Evolutionary conservation across 2,329 filamentous ascomycete genomes (phyloP), one percentile per base, ranked within the genome.

Genomic region (Colletotrichum acutatum): DNA sequence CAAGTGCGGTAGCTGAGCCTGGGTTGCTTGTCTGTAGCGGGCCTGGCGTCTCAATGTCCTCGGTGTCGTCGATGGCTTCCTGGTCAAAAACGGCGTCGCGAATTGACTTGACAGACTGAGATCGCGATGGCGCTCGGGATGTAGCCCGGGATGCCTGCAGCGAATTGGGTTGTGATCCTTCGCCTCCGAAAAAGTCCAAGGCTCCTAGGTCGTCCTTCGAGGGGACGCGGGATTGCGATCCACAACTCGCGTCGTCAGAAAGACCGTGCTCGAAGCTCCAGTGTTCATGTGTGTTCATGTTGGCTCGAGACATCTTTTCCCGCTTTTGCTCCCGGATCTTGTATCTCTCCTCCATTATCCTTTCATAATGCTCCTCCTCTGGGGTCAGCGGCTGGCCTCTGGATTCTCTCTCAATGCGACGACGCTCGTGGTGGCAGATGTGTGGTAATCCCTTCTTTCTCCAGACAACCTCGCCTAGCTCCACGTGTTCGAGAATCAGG

Each of bases 401-500:
- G 80, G 90, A 89, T 78, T 95, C 93, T 65, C 90, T 90, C 80
- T 97, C 93, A 76, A 97, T 90, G 68, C 95, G 90, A 71, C 91
- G 89, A 77, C 94, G 94, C 81, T 99, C 97, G 78, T 95, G 92
- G 37, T 91, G 87, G 77, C 94, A 94, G 75, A 98, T 93, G 78
- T 95, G 93, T 68, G 92, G 93, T 7, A 95, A 87, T 6, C 95
- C 96, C 83, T 95, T 95, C 81, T 93, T 96, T 67, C 97, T 91
- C 97, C 97, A 99, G 60, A 95, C 90, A 70, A 99, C 94, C 83
- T 99, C 97, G 64, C 97, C 96, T 53, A 96, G 89, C 80, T 98
- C 95, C 69, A 98, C 95, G 82, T 96, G 96, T 82, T 99, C 97
- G 56, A 99, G 89, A 24, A 98, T 94, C 84, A 99, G 96, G 84